A percentile compares a stretch with the other conserved stretches of the same genome.
These are phyloP conservation scores for Liquidambar formosana DNA, from an alignment of 164 flowering plant genomes.

Conservation along the genomic window DNA sequence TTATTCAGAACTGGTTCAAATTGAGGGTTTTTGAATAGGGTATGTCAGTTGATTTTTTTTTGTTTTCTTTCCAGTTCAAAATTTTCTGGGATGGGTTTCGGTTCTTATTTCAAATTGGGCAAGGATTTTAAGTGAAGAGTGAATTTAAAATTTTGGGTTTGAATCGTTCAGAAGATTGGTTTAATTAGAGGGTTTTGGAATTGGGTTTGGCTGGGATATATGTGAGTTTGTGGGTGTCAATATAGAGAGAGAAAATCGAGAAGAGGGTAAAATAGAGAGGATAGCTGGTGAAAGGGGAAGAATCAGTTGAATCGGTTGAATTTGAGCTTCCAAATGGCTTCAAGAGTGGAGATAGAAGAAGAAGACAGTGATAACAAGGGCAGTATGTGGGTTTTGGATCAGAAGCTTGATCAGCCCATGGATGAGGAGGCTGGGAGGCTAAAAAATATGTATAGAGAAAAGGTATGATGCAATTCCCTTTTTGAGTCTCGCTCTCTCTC, in stretches of 20 bases:
- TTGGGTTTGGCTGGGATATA: neutral
- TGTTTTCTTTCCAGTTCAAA: too few species aligned
- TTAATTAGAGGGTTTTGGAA: neutral
- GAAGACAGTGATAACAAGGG: constrained; percentile 45
- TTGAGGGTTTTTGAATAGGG: constrained; percentile 5
- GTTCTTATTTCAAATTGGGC: too few species aligned
- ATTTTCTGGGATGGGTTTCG: too few species aligned
- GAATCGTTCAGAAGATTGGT: neutral
- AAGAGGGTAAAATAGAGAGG: neutral
- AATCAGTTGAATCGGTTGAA: neutral
- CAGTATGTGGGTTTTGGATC: constrained; percentile 94
- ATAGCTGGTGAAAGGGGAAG: neutral
- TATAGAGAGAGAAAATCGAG: neutral
- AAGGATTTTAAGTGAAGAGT: constrained; percentile 16
- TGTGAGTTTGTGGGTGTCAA: neutral
- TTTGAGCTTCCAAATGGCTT: constrained; percentile 23
- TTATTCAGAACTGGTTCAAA: neutral
- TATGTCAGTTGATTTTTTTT: too few species aligned
- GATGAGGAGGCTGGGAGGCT: constrained; percentile 97
- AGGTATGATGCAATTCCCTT: constrained; percentile 40
- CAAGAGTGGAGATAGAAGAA: constrained; percentile 37
- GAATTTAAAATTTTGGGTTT: neutral
- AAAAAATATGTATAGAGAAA: constrained; percentile 69
- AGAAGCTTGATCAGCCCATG: constrained; percentile 98
- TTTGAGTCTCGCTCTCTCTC: neutral